Base-by-base conservation (phyloP, 1,139 yeast species). In the Scheffersomyces cryptocercus region DNA sequence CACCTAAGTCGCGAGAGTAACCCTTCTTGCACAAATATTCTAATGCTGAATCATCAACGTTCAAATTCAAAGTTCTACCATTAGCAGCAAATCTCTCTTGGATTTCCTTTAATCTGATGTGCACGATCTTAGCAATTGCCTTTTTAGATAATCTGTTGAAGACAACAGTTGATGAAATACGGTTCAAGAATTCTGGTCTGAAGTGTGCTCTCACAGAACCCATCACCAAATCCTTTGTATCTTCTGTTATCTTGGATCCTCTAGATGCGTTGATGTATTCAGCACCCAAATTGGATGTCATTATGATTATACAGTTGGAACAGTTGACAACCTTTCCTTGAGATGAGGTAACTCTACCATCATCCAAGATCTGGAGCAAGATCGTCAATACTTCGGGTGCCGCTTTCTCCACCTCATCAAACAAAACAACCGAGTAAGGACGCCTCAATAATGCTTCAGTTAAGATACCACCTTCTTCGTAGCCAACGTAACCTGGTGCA, bases 381-480 rank as follows among this genome's bases (percentile, higher is more conserved):
- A 93, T 84, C 4, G 97, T 95, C 64, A 93, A 77, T 2, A 95
- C 99, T 65, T 93, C 98, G 1, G 99, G 99, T 2, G 97, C 96
- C n/a, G 99, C 99, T 69, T 93, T 93, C 62, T 93, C 99, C 45
- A 93, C 96, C 69, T 93, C 99, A 70, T 93, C 99, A 60, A 93
- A 93, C 52, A 93, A 75, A 28, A 93, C 80, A 26, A 95, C 99
- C 4, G 98, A 88, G 72, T 93, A 95, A 42, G 99, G 99, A 51
- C 87, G 84, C 62, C 97, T 82, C 48, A 89, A 78, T 49, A 93
- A 76, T 48, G 95, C 96, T 59, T 93, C 96, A 2, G 99, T 93
- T 54, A 93, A 77, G 55, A 91, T 82, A 55, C 99, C 99, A 64
- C 99, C 98, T 65, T 93, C 97, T 65, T 91, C 98, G 63, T 88